Conservation (phyloP, 768 basidiomycete genomes). For the Russula ochroleuca region DNA sequence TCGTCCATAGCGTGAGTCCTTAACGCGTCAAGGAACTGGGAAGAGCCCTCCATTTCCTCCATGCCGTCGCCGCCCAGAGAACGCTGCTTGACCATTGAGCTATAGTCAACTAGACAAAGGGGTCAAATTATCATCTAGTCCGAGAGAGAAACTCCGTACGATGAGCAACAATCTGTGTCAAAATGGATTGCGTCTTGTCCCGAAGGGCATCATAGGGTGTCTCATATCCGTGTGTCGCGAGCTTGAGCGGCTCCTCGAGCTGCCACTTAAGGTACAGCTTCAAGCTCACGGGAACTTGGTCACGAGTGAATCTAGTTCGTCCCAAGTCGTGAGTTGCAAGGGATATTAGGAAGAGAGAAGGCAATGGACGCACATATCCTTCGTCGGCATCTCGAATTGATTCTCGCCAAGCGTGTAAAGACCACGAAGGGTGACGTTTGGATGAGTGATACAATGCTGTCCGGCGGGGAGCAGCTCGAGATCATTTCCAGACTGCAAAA, state of each 20-base stretch:
- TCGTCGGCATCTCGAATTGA: slow-evolving; percentile 82
- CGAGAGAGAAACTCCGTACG: slow-evolving; percentile 46
- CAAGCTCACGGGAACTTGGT: slow-evolving; percentile 80
- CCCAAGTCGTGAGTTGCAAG: background rate
- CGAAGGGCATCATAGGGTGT: slow-evolving; percentile 74
- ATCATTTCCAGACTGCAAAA: slow-evolving; percentile 77
- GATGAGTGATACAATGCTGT: slow-evolving; percentile 80
- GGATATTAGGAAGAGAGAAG: background rate
- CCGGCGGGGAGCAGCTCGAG: slow-evolving; percentile 74
- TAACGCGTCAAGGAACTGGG: slow-evolving; percentile 78
- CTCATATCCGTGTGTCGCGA: slow-evolving; percentile 79
- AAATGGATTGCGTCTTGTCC: slow-evolving; percentile 83
- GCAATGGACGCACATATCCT: slow-evolving; percentile 60
- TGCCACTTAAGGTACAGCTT: slow-evolving; percentile 83
- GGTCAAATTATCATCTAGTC: slow-evolving; percentile 3
- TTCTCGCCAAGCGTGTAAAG: slow-evolving; percentile 79
- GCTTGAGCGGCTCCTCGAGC: slow-evolving; percentile 50
- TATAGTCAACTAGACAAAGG: slow-evolving; percentile 44
- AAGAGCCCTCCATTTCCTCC: slow-evolving; percentile 65
- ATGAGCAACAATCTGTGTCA: slow-evolving; percentile 83
- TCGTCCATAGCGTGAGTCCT: slow-evolving; percentile 84
- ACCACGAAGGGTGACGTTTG: slow-evolving; percentile 76
- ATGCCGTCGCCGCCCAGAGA: slow-evolving; percentile 71
- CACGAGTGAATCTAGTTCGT: slow-evolving; percentile 63
- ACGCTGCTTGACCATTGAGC: slow-evolving; percentile 71